A percentile compares a stretch with the other conserved stretches of the same genome.
phyloP scores from a whole-genome alignment of 805 yeast genomes.

The Candida qinlingensis region DNA sequence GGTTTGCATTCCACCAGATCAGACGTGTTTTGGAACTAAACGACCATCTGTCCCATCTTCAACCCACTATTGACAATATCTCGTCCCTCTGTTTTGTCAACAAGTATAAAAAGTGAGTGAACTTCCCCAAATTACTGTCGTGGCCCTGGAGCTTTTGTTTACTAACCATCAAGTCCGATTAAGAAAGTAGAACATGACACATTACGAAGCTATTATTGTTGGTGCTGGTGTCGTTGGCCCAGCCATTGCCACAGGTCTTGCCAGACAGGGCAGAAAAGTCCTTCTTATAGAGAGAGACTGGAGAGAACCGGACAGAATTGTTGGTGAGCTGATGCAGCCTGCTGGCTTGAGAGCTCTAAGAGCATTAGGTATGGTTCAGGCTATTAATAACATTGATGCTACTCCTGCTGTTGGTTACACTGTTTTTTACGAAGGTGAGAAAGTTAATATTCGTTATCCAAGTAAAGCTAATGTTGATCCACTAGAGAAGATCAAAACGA shows the following conservation, averaged over 20 bases:
- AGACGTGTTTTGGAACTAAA: neutral
- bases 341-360: conserved; percentile 85
- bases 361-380: conserved; percentile 76
- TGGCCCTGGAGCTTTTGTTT: too few relatives aligned
- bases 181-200: neutral
- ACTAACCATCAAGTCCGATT: too few relatives aligned
- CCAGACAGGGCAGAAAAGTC: conserved; percentile 84
- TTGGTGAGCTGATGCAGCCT: conserved; percentile 96
- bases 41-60: too few relatives aligned
- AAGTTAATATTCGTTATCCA: conserved; percentile 67
- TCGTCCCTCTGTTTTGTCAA: too few relatives aligned
- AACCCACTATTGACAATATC: too few relatives aligned
- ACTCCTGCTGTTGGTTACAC: conserved; percentile 75
- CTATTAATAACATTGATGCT: conserved; percentile 73
- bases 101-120: too few relatives aligned
- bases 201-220: conserved; percentile 78
- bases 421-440: conserved; percentile 57
- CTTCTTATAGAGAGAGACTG: conserved; percentile 78
- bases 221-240: conserved; percentile 99
- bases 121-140: too few relatives aligned
- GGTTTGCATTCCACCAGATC: neutral
- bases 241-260: conserved; percentile 82
- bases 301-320: conserved; percentile 90
- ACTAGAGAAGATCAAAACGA: conserved; percentile 45
- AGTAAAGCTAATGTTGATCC: conserved; percentile 45